A percentile compares a stretch with the other conserved stretches of the same genome.
These are phyloP conservation scores for Claviceps purpurea DNA, from an alignment of 2,329 filamentous ascomycete species.

Conservation along the genomic window DNA sequence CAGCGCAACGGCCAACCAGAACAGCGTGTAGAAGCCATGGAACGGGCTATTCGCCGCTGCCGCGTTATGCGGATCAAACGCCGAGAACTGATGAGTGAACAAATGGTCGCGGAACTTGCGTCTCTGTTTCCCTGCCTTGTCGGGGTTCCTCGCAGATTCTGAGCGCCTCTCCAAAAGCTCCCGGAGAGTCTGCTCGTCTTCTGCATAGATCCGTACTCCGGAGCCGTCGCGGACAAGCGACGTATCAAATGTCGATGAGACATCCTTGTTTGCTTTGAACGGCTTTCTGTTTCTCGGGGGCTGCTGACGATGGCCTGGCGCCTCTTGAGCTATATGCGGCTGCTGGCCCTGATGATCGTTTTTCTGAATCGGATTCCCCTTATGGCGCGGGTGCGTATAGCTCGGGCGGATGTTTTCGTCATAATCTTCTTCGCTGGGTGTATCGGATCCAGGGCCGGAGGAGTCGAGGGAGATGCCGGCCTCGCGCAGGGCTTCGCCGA, in stretches of 20 bases:
- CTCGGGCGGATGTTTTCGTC: constrained; percentile 23
- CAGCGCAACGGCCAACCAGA: constrained; percentile 59
- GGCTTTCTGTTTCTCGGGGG: constrained; percentile 1
- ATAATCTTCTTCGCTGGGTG: constrained; percentile 32
- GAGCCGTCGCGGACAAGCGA: constrained; percentile 13
- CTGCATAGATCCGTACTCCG: constrained; percentile 14
- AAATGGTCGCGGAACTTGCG: constrained; percentile 37
- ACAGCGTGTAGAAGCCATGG: constrained; percentile 67
- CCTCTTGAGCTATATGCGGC: background rate
- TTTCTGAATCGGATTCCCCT: background rate
- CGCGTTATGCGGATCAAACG: constrained; percentile 61
- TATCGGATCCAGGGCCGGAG: constrained; percentile 20
- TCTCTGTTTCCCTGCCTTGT: constrained; percentile 6
- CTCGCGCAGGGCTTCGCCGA: constrained; percentile 15
- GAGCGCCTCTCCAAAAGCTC: constrained; percentile 15
- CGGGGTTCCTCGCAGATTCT: constrained; percentile 11
- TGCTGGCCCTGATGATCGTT: background rate
- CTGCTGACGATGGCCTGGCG: background rate
- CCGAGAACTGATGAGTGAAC: constrained; percentile 60
- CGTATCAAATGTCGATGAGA: background rate
- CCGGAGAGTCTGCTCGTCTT: constrained; percentile 16
- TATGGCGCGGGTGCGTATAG: constrained; percentile 7
- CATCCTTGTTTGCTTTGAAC: background rate
- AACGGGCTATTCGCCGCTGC: constrained; percentile 54
- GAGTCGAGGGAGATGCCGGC: constrained; percentile 13